Evolutionary conservation across 2,329 filamentous ascomycete genomes (phyloP).

Genomic region (Stachybotrys elegans): DNA sequence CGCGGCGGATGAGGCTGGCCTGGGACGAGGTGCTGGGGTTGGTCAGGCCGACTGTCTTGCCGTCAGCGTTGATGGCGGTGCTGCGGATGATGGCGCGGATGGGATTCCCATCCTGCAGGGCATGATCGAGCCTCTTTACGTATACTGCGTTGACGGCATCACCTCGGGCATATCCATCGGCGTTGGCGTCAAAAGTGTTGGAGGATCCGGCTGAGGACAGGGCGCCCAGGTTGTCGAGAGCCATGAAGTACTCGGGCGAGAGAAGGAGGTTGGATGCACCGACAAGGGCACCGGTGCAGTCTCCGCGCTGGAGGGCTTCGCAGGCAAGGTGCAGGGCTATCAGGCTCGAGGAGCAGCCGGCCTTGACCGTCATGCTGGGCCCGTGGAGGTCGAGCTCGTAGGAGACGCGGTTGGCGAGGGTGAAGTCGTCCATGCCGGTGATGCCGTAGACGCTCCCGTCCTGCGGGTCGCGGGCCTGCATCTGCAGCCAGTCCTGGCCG

Average conservation of each 20-base stretch:
- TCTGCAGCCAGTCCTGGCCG: constrained; percentile 5
- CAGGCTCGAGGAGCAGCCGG: constrained; percentile 26
- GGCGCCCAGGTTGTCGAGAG: constrained; percentile 28
- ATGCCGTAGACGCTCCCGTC: constrained; percentile 13
- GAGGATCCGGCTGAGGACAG: constrained; percentile 21
- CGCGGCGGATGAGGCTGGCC: constrained; percentile 17
- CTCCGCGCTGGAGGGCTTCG: constrained; percentile 14
- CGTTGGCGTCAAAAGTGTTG: constrained; percentile 10
- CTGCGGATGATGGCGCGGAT: constrained; percentile 24
- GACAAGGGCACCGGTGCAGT: constrained; percentile 16
- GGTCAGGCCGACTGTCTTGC: constrained; percentile 29
- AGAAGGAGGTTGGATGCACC: constrained; percentile 12
- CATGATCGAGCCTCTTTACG: constrained; percentile 34
- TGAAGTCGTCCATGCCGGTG: constrained; percentile 9
- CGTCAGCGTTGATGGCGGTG: constrained; percentile 28
- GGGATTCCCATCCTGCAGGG: constrained; percentile 32
- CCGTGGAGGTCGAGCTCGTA: constrained; percentile 24
- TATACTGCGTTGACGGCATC: constrained; percentile 34
- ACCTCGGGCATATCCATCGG: constrained; percentile 5
- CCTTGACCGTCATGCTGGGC: constrained; percentile 23
- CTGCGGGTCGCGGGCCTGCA: constrained; percentile 2
- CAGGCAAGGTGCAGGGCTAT: constrained; percentile 21
- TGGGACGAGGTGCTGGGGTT: constrained; percentile 27
- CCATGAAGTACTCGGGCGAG: constrained; percentile 15
- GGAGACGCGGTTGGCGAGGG: constrained; percentile 20